Conservation (phyloP, 192 early-diverging fungal species). For the Backusella tarrabulga region DNA sequence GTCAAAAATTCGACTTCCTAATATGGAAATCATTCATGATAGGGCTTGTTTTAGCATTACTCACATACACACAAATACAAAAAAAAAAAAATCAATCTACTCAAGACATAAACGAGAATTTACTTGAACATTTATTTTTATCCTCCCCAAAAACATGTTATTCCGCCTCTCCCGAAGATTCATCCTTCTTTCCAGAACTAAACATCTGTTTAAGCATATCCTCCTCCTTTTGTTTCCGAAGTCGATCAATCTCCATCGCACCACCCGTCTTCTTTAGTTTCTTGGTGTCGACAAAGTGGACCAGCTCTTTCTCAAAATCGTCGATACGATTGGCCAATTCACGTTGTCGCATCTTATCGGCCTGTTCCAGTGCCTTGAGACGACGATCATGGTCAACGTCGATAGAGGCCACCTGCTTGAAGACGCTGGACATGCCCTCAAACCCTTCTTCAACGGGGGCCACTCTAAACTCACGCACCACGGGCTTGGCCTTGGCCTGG, state of each 20-base stretch:
- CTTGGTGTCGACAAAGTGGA: constrained; percentile 59
- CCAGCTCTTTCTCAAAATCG: constrained; percentile 75
- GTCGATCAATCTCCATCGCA: constrained; percentile 67
- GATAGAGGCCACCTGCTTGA: constrained; percentile 68
- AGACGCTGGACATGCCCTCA: constrained; percentile 63
- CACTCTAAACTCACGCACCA: constrained; percentile 50
- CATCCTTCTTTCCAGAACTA: background rate
- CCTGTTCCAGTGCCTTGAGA: constrained; percentile 62
- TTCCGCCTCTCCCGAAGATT: background rate
- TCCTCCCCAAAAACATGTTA: background rate
- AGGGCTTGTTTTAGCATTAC: too few relatives aligned
- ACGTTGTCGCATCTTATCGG: constrained; percentile 62
- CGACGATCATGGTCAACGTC: constrained; percentile 64
- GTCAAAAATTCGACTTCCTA: too few relatives aligned
- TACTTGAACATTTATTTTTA: background rate
- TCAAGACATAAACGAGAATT: too few relatives aligned
- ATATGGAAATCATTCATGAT: too few relatives aligned
- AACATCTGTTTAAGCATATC: constrained; percentile 59
- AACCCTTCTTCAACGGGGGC: constrained; percentile 57
- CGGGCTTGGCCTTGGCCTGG: constrained; percentile 44
- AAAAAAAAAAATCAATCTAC: too few relatives aligned
- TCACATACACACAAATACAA: too few relatives aligned
- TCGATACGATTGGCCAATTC: constrained; percentile 70
- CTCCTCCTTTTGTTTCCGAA: constrained; percentile 64
- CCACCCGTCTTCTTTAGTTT: constrained; percentile 78